phyloP scores from a whole-genome alignment of 805 yeast genomes.

The Phaffomyces opuntiae region DNA sequence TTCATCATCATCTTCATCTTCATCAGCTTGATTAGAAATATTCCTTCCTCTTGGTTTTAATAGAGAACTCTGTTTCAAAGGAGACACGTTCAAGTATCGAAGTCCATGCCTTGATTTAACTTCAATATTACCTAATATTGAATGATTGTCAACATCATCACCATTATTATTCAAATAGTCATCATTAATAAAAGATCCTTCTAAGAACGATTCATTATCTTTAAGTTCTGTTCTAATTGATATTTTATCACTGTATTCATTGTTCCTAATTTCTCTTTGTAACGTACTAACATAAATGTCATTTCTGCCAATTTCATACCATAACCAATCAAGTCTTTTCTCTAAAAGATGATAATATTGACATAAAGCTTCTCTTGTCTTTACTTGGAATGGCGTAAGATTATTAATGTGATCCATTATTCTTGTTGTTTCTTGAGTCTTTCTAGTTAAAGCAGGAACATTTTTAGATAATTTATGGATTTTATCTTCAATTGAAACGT shows the following conservation, averaged over 20 bases:
- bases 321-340: slow-evolving; percentile 49
- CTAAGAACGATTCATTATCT: slow-evolving; percentile 17
- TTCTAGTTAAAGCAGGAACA: slow-evolving; percentile 27
- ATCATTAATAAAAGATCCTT: slow-evolving; percentile 21
- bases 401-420: slow-evolving; percentile 33
- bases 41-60: too few relatives aligned
- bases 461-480: slow-evolving; percentile 29
- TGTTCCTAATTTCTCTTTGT: slow-evolving; percentile 8
- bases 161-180: background rate
- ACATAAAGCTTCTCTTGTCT: slow-evolving; percentile 43
- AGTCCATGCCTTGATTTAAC: too few relatives aligned
- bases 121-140: background rate
- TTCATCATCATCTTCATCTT: slow-evolving; percentile 1
- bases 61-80: too few relatives aligned
- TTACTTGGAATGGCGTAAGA: slow-evolving; percentile 48
- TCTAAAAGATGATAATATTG: slow-evolving; percentile 39
- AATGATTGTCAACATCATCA: background rate
- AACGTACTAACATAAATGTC: slow-evolving; percentile 33
- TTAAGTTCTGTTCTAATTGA: slow-evolving; percentile 3
- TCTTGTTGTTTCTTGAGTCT: slow-evolving; percentile 31
- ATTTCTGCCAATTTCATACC: slow-evolving; percentile 45
- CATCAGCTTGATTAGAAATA: background rate
- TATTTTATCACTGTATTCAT: background rate
- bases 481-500: slow-evolving; percentile 25
- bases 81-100: too few relatives aligned